Evolutionary conservation across 2,329 filamentous ascomycete species (phyloP).

Genomic region (Sphaceloma murrayae): DNA sequence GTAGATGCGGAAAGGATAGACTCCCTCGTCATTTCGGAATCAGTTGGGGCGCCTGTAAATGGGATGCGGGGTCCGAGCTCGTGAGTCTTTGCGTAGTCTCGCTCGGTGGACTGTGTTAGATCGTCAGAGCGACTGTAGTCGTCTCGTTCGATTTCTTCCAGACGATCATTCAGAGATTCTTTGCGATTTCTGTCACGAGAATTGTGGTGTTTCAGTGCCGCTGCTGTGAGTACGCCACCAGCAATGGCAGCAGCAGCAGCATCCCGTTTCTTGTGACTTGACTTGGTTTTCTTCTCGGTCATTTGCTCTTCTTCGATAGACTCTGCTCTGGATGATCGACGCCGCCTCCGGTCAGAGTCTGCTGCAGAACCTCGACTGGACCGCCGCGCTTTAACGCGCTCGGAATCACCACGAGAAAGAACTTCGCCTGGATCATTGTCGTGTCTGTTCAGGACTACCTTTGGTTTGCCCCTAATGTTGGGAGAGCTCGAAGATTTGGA

Average conservation of each 20-base stretch:
- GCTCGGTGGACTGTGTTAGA: slow-evolving; percentile 44
- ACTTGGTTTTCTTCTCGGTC: slow-evolving; percentile 42
- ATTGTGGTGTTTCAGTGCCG: slow-evolving; percentile 54
- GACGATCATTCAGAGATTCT: slow-evolving; percentile 36
- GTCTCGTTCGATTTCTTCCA: slow-evolving; percentile 26
- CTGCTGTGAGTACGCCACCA: slow-evolving; percentile 51
- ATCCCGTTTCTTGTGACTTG: slow-evolving; percentile 38
- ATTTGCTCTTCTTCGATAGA: slow-evolving; percentile 16
- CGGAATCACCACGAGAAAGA: slow-evolving; percentile 45
- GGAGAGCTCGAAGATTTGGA: slow-evolving; percentile 54
- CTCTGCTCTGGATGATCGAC: slow-evolving; percentile 17
- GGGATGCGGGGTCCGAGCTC: slow-evolving; percentile 43
- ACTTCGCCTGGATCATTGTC: slow-evolving; percentile 50
- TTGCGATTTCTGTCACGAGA: slow-evolving; percentile 48
- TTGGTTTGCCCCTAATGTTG: slow-evolving; percentile 49
- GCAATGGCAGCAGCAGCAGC: slow-evolving; percentile 46
- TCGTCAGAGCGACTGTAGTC: slow-evolving; percentile 44
- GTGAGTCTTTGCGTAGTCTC: slow-evolving; percentile 43
- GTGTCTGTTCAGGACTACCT: slow-evolving; percentile 50
- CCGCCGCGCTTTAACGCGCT: slow-evolving; percentile 44
- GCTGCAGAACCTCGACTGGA: slow-evolving; percentile 44
- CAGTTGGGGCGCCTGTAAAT: slow-evolving; percentile 24
- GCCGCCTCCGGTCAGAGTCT: slow-evolving; percentile 25
- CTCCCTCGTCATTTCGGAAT: slow-evolving; percentile 77
- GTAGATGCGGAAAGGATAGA: slow-evolving; percentile 79